Base-by-base conservation (phyloP, 306 rosid species). In the Casuarina cunninghamiana region DNA sequence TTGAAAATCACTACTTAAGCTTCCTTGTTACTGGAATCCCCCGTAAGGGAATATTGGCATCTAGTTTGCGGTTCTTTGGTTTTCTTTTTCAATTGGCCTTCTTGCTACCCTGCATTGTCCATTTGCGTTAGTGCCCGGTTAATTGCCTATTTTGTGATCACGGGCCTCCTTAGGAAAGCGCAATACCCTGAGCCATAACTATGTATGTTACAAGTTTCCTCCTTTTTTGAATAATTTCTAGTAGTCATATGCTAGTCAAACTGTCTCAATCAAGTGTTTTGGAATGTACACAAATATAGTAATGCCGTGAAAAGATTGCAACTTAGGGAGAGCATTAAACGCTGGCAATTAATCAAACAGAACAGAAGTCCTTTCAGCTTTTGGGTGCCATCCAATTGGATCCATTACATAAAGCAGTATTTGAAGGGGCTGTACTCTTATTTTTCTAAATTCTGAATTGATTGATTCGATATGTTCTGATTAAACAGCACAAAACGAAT, bases 81-180 rank as follows among this genome's bases (percentile, higher is more conserved):
- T 66, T 7, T 41, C 50, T 17, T 41, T 39, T 66, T 66, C 46
- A 66, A 3, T 3, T 48, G 17, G 2, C 15, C 3, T 63, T 17
- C 39, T 66, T 66, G 11, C 41, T 42, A 67, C 50, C n/a, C 49
- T 41, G 32, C 12, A 9, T 42, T 39, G 16, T 67, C 51, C 32
- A 9, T 41, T 65, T 41, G 35, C 71, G 42, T 66, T 11, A 66
- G 35, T 66, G 41, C 0, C 6, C 16, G 71, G 49, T 17, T 66
- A 66, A 66, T 66, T 66, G 32, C 71, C 50, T 66, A 10, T 66
- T 41, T 66, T 66, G 71, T 32, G 9, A 5, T 15, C 71, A 66
- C n/a, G 46, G 37, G 49, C 50, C 8, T 7, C 32, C 3, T 10
- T 57, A 39, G 49, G 15, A 6, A 41, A 66, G 42, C 49, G 50